Evolutionary conservation across 1,139 yeast species (phyloP).

Genomic region (Candida labiduridarum): DNA sequence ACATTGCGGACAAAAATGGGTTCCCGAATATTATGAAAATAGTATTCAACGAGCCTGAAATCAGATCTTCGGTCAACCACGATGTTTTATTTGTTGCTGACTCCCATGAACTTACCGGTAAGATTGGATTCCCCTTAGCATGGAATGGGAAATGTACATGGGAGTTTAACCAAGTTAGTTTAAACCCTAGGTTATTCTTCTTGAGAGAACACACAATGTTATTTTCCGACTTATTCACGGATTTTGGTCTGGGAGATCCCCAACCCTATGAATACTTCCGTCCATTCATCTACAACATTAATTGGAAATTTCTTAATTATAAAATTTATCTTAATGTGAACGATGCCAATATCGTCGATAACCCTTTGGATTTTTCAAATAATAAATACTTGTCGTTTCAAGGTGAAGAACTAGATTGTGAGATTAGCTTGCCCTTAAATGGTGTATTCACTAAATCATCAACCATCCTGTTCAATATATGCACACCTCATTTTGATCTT

Average conservation of each 20-base stretch:
- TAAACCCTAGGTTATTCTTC: constrained; percentile 60
- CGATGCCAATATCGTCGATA: constrained; percentile 83
- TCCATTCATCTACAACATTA: constrained; percentile 63
- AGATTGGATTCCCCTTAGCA: constrained; percentile 66
- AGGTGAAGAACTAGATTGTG: constrained; percentile 58
- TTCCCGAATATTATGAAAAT: constrained; percentile 56
- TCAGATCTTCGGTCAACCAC: constrained; percentile 86
- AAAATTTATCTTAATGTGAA: constrained; percentile 75
- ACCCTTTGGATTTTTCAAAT: constrained; percentile 81
- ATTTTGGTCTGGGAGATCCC: constrained; percentile 76
- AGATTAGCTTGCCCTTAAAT: constrained; percentile 59
- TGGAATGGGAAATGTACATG: constrained; percentile 84
- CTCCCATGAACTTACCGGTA: constrained; percentile 56
- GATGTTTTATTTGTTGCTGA: constrained; percentile 72
- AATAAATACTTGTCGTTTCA: constrained; percentile 76
- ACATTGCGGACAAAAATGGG: constrained; percentile 56
- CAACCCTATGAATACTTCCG: constrained; percentile 74
- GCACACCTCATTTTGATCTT: constrained; percentile 64
- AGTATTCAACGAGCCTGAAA: constrained; percentile 58
- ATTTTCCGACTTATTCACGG: constrained; percentile 72
- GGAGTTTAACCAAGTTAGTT: constrained; percentile 58
- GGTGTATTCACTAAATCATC: constrained; percentile 61
- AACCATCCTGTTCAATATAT: constrained; percentile 53
- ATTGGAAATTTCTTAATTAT: constrained; percentile 62
- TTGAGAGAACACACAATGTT: constrained; percentile 83